Evolutionary conservation across 805 yeast species (phyloP).

Genomic region (Kodamaea kakaduensis): DNA sequence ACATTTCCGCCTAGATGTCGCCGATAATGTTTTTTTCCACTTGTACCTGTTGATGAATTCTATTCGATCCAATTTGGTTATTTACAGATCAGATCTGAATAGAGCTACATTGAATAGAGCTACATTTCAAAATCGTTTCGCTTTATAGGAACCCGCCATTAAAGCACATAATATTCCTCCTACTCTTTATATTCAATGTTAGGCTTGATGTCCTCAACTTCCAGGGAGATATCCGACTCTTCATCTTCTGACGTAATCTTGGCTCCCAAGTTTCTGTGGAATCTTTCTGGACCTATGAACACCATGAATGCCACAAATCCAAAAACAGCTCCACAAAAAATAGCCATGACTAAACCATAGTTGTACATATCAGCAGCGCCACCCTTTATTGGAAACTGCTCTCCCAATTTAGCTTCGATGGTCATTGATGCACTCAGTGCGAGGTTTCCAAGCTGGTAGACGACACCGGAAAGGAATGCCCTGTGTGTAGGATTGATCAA

Average conservation of each 20-base stretch:
- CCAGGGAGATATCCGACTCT: conserved; percentile 3
- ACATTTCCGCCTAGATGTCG: too few species aligned
- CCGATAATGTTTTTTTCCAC: too few species aligned
- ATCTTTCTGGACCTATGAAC: conserved; percentile 56
- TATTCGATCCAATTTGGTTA: too few species aligned
- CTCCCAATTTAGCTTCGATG: conserved; percentile 62
- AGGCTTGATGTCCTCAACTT: conserved; percentile 1
- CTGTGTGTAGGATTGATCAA: conserved; percentile 50
- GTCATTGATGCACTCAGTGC: conserved; percentile 70
- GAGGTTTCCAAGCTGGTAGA: conserved; percentile 70
- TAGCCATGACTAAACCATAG: conserved; percentile 70
- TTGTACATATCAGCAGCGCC: conserved; percentile 33
- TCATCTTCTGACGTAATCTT: background rate
- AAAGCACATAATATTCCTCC: background rate
- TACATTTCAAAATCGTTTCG: too few species aligned
- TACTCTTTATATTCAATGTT: conserved; percentile 1
- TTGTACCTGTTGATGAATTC: too few species aligned
- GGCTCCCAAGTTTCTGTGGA: conserved; percentile 30
- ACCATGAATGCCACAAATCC: conserved; percentile 46
- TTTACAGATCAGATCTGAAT: too few species aligned
- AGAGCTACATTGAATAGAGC: too few species aligned
- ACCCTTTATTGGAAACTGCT: conserved; percentile 47
- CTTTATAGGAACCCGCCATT: background rate
- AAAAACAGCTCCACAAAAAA: conserved; percentile 64
- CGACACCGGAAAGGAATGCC: conserved; percentile 56